Percentiles rank a stretch among this genome's conserved stretches.
Conservation (phyloP, 495 filamentous ascomycete species). For the Jackrogersella minutella region DNA sequence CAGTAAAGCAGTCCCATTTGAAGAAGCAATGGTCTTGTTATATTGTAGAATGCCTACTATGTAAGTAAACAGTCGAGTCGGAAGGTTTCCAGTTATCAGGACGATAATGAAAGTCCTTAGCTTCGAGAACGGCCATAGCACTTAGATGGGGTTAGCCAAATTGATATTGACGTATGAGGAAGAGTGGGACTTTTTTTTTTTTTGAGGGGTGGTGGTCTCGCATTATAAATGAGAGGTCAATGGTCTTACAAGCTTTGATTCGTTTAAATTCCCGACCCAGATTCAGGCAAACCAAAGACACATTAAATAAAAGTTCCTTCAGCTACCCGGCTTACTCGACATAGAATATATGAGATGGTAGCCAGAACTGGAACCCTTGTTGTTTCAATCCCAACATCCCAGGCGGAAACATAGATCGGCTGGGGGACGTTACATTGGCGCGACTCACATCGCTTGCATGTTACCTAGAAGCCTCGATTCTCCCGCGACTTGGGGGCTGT, state of each 20-base stretch:
- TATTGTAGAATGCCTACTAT: not conserved
- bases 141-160: slow-evolving; percentile 14
- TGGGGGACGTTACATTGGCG: not conserved
- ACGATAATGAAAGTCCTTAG: slow-evolving; percentile 6
- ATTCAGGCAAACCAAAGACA: not conserved
- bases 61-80: slow-evolving; percentile 5
- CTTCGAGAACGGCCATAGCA: slow-evolving; percentile 4
- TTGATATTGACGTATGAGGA: slow-evolving; percentile 23
- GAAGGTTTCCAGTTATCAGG: not conserved
- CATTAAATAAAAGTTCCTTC: slow-evolving; percentile 6
- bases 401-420: slow-evolving; percentile 9
- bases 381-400: slow-evolving; percentile 1
- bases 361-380: slow-evolving; percentile 2
- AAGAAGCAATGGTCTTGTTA: slow-evolving; percentile 10
- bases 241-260: slow-evolving; percentile 12
- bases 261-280: slow-evolving; percentile 2
- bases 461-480: not conserved
- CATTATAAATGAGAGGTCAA: slow-evolving; percentile 9
- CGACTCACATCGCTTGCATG: slow-evolving; percentile 1
- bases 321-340: slow-evolving; percentile 14
- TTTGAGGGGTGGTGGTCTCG: slow-evolving; percentile 6
- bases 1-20: slow-evolving; percentile 1
- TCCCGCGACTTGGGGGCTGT: not conserved
- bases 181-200: slow-evolving; percentile 30
- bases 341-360: not conserved